A percentile compares a stretch with the other conserved stretches of the same genome.
Evolutionary conservation across 179 eudicot genomes (phyloP).

Genomic region (Actinidia polygama): DNA sequence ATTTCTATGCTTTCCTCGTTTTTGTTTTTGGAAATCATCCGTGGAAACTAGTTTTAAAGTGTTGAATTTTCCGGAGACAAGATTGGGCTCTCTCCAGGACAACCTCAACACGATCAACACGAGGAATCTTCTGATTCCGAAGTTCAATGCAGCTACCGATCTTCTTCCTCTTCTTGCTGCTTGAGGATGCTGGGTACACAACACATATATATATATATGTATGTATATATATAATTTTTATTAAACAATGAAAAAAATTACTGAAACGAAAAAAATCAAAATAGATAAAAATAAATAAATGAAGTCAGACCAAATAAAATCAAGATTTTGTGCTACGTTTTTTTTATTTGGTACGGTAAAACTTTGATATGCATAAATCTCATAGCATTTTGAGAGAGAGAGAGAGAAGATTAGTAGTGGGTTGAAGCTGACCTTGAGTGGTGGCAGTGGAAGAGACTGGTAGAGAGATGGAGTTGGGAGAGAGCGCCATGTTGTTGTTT

Average conservation of each 20-base stretch:
- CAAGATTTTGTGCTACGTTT: no score
- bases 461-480: not conserved
- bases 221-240: not conserved
- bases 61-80: constrained; percentile 63
- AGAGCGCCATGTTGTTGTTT: not conserved
- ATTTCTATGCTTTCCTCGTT: no score
- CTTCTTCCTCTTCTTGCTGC: constrained; percentile 46
- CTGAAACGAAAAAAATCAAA: no score
- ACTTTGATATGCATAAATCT: not conserved
- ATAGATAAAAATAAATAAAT: no score
- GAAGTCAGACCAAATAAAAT: not conserved
- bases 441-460: constrained; percentile 44
- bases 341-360: not conserved
- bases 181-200: constrained; percentile 49
- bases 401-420: not conserved
- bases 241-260: no score
- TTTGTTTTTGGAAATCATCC: no score
- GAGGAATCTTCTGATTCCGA: constrained; percentile 21
- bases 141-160: not conserved
- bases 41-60: constrained; percentile 41
- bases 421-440: constrained; percentile 50
- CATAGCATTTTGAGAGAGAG: not conserved
- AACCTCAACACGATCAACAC: constrained; percentile 51
- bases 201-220: not conserved
- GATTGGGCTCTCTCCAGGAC: constrained; percentile 59